Percentiles rank a stretch among this genome's conserved stretches.
Conservation (phyloP, 768 basidiomycete species). For the Boletales sp. region DNA sequence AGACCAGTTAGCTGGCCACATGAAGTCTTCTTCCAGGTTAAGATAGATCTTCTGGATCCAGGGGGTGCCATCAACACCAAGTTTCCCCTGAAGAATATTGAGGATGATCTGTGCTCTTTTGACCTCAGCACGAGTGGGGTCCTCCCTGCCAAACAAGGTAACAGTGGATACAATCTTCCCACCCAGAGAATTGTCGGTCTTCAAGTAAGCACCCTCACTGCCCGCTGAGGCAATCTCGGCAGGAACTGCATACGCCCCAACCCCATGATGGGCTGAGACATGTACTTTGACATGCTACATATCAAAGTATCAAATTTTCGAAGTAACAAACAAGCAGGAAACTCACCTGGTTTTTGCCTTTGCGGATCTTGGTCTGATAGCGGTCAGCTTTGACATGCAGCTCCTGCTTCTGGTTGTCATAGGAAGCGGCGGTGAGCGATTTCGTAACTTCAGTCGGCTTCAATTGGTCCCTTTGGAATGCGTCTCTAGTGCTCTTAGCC, state of each 20-base stretch:
- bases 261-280: conserved; percentile 17
- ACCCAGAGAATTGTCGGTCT: conserved; percentile 22
- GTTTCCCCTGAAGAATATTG: conserved; percentile 32
- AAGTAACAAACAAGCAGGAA: background rate
- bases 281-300: conserved; percentile 18
- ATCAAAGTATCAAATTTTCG: background rate
- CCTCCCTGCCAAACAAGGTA: conserved; percentile 51
- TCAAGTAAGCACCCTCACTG: conserved; percentile 20
- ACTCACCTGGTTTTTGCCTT: conserved; percentile 38
- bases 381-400: conserved; percentile 22
- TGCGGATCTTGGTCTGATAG: conserved; percentile 28
- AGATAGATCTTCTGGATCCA: conserved; percentile 38
- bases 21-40: conserved; percentile 22
- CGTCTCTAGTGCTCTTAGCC: conserved; percentile 22
- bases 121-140: conserved; percentile 56
- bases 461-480: conserved; percentile 24
- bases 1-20: conserved; percentile 37
- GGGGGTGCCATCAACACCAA: conserved; percentile 29
- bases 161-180: conserved; percentile 35
- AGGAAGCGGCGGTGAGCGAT: conserved; percentile 17
- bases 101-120: conserved; percentile 33
- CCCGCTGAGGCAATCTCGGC: conserved; percentile 15
- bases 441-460: conserved; percentile 25
- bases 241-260: conserved; percentile 21
- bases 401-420: conserved; percentile 8